These are phyloP conservation scores for Trebouxia sp. DNA, from an alignment of 139 green algal species.

Conservation along the genomic window DNA sequence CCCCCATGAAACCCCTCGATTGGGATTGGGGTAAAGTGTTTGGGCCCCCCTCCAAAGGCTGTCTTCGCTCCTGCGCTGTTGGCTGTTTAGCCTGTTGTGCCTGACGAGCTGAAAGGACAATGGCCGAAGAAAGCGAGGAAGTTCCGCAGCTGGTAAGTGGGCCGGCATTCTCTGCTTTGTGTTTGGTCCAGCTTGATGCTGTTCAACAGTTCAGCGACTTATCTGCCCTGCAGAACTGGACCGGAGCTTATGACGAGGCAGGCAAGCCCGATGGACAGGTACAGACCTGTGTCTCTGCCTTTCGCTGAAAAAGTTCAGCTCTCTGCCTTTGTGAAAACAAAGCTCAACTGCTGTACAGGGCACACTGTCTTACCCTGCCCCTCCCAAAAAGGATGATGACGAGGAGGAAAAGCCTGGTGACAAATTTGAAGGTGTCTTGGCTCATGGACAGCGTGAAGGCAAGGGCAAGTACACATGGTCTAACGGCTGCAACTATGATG, in stretches of 20 bases:
- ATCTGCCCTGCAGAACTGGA: slow-evolving; percentile 36
- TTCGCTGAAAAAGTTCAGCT: too few relatives aligned
- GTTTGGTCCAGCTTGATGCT: not conserved
- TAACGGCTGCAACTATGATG: slow-evolving; percentile 52
- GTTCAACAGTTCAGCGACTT: not conserved
- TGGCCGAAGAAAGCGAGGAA: slow-evolving; percentile 2
- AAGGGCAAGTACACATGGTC: slow-evolving; percentile 61
- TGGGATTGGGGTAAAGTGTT: too few relatives aligned
- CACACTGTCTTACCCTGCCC: slow-evolving; percentile 48
- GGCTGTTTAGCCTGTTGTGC: too few relatives aligned
- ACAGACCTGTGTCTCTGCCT: not conserved
- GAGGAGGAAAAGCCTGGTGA: slow-evolving; percentile 61
- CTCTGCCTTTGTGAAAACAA: not conserved
- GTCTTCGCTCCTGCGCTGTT: too few relatives aligned
- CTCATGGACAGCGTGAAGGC: slow-evolving; percentile 49
- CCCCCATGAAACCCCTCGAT: too few relatives aligned
- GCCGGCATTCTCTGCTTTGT: too few relatives aligned
- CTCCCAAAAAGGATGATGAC: slow-evolving; percentile 47
- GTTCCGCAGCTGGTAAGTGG: not conserved
- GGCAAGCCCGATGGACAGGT: slow-evolving; percentile 56
- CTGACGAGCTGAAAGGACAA: not conserved
- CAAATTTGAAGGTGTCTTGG: slow-evolving; percentile 53
- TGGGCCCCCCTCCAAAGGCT: too few relatives aligned
- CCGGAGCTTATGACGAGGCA: slow-evolving; percentile 54
- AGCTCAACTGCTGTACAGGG: slow-evolving; percentile 31